These are phyloP conservation scores for Tulasnella sp. DNA, from an alignment of 768 basidiomycete species.

Conservation along the genomic window DNA sequence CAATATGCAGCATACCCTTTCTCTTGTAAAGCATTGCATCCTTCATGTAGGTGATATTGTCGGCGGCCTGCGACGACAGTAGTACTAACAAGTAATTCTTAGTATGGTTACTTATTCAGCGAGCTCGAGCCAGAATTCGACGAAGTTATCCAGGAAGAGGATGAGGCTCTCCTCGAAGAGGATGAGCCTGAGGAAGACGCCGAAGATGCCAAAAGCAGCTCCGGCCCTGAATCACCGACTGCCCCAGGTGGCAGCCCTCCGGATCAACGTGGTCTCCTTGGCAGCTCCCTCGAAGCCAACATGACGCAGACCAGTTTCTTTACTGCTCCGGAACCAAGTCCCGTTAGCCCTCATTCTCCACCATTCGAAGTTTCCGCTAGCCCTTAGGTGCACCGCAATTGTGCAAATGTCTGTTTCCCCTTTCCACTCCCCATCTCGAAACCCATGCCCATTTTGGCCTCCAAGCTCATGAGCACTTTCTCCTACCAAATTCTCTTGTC, in stretches of 20 bases:
- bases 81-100: neutral
- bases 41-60: slow-evolving; percentile 56
- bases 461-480: neutral
- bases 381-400: neutral
- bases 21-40: slow-evolving; percentile 70
- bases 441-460: neutral
- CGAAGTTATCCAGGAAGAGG: neutral
- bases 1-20: slow-evolving; percentile 74
- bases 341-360: neutral
- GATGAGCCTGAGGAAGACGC: slow-evolving; percentile 1
- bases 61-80: neutral
- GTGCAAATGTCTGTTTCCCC: neutral
- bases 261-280: neutral
- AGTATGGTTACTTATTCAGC: slow-evolving; percentile 24
- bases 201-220: neutral
- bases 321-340: slow-evolving; percentile 2
- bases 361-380: neutral
- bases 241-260: neutral
- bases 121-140: slow-evolving; percentile 19
- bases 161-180: neutral
- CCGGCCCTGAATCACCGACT: neutral
- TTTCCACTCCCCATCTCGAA: neutral
- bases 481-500: neutral
- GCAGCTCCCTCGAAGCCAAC: slow-evolving; percentile 1
- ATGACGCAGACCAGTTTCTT: slow-evolving; percentile 12